Percentiles rank a stretch among this genome's conserved stretches.
Evolutionary conservation across 768 basidiomycete genomes (phyloP).

Genomic region (Antrodiella citrinella): DNA sequence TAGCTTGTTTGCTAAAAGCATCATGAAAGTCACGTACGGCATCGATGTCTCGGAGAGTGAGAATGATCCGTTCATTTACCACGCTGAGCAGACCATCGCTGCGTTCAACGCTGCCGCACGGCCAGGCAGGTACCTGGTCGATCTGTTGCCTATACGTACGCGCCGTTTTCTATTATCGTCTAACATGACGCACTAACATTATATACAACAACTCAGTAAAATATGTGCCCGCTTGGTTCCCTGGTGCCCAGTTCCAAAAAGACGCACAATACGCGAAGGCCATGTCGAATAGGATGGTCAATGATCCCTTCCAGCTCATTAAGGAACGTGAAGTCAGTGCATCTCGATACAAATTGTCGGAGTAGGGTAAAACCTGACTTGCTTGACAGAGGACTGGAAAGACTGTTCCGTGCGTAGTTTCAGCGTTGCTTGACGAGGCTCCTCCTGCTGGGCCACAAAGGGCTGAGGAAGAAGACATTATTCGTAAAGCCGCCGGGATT

Average conservation of each 20-base stretch:
- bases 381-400: neutral
- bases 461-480: neutral
- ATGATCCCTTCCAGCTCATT: neutral
- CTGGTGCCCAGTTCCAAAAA: slow-evolving; percentile 1
- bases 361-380: neutral
- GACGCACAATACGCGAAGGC: neutral
- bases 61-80: slow-evolving; percentile 8
- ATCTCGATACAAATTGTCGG: neutral
- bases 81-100: slow-evolving; percentile 2
- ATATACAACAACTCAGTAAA: slow-evolving; percentile 4
- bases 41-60: slow-evolving; percentile 9
- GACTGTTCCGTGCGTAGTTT: neutral
- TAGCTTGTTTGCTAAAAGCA: slow-evolving; percentile 8
- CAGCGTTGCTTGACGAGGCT: neutral
- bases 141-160: slow-evolving; percentile 6
- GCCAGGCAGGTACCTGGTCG: slow-evolving; percentile 10
- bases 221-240: slow-evolving; percentile 6
- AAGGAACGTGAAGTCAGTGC: neutral
- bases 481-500: neutral
- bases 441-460: neutral
- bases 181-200: neutral
- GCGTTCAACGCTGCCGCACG: slow-evolving; percentile 5
- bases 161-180: neutral
- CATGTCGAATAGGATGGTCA: neutral
- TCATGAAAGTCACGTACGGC: slow-evolving; percentile 13